phyloP scores from a whole-genome alignment of 2,329 filamentous ascomycete genomes.

The Metarhizium guizhouense region DNA sequence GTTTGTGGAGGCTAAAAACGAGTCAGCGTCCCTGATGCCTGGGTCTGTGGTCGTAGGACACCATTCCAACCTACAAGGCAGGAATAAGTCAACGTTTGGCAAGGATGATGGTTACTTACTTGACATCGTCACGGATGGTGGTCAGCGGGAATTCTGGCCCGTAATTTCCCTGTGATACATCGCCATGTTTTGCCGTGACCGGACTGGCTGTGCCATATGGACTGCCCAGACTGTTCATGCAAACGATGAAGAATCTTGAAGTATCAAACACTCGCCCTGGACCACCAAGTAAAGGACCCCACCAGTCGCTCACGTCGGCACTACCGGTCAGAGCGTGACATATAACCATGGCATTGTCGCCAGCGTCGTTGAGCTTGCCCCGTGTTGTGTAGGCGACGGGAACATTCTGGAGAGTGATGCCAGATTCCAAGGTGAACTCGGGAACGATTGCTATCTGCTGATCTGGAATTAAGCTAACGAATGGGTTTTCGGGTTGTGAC shows the following conservation, averaged over 20 bases:
- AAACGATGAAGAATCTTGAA: slow-evolving; percentile 76
- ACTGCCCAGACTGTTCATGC: slow-evolving; percentile 77
- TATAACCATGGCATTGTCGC: slow-evolving; percentile 64
- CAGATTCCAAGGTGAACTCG: slow-evolving; percentile 86
- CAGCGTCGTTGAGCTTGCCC: slow-evolving; percentile 48
- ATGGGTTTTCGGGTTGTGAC: slow-evolving; percentile 85
- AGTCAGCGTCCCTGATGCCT: slow-evolving; percentile 8
- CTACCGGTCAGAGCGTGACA: slow-evolving; percentile 83
- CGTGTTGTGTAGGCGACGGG: slow-evolving; percentile 60
- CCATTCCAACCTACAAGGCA: not conserved
- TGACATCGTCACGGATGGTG: slow-evolving; percentile 91
- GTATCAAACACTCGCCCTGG: slow-evolving; percentile 73
- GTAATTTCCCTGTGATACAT: slow-evolving; percentile 65
- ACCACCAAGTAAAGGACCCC: slow-evolving; percentile 73
- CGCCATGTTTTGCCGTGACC: slow-evolving; percentile 79
- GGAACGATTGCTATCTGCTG: slow-evolving; percentile 83
- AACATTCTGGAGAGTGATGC: slow-evolving; percentile 70
- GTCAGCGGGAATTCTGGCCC: slow-evolving; percentile 95
- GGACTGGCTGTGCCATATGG: slow-evolving; percentile 84
- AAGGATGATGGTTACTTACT: slow-evolving; percentile 43
- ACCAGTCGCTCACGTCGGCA: slow-evolving; percentile 80
- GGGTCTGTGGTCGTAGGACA: not conserved
- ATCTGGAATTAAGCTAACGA: slow-evolving; percentile 74
- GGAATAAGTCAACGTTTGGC: not conserved
- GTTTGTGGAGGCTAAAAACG: slow-evolving; percentile 60